Base-by-base conservation (phyloP, 2,329 filamentous ascomycete species). In the Xylaria sp. region DNA sequence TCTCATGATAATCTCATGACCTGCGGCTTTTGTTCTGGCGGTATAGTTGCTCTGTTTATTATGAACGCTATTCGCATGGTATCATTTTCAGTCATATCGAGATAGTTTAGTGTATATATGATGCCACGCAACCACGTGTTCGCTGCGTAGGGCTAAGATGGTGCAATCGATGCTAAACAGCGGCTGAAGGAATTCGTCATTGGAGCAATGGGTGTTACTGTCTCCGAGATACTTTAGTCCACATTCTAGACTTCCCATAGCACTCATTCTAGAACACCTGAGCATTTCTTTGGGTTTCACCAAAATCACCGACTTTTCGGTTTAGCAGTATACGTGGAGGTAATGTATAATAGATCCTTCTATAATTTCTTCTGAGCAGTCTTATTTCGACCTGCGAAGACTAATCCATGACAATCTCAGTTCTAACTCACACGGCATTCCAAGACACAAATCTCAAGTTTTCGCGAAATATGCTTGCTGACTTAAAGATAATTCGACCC, bases 141-240 rank as follows among this genome's bases (percentile, higher is more conserved):
- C 31, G 55, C 8, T 58, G 37, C 37, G 20, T 58, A 58, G 39
- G 56, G 56, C 56, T 58, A 58, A 31, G 39, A 59, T 59, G 56
- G 41, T 31, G 56, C 39, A 34, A 59, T 4, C 23, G 39, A 31
- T 12, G 8, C 15, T 39, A 20, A 18, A 12, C 1, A 46, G 7
- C 23, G 25, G 8, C 6, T 58, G 56, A 46, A 48, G 23, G 31
- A 46, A 46, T 3, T 46, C 41, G 41, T 8, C 13, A n/a, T 46
- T n/a, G 41, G 41, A 18, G 41, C 3, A 46, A 46, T 46, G 18
- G 41, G 41, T 44, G 39, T 18, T 10, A 15, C 39, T 44, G 10
- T 18, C 41, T 48, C n/a, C 12, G n/a, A 48, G 7, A 48, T 10
- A 44, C 2, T 7, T 18, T 48, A 23, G 18, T 48, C 3, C 34